These are phyloP conservation scores for Phytophthora hibernalis DNA, from an alignment of 352 stramenopile species.

Conservation along the genomic window DNA sequence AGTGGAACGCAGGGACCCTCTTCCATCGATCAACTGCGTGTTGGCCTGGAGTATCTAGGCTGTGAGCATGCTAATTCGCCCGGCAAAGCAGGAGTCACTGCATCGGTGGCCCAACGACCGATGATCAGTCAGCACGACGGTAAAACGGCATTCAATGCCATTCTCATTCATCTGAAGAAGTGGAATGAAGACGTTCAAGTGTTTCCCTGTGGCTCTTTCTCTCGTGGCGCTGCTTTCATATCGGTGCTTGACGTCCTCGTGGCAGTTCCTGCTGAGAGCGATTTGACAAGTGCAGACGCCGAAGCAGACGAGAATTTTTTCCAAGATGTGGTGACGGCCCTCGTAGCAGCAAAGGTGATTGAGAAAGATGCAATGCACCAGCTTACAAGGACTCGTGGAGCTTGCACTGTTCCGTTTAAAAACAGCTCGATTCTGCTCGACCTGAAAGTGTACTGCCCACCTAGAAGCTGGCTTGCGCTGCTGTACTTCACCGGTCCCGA, in stretches of 20 bases:
- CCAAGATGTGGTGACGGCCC: slow-evolving; percentile 45
- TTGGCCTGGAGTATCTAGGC: slow-evolving; percentile 49
- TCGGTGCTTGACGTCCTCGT: slow-evolving; percentile 82
- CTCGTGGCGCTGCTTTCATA: slow-evolving; percentile 67
- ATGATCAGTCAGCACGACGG: slow-evolving; percentile 65
- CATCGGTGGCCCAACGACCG: slow-evolving; percentile 32
- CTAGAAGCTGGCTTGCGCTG: slow-evolving; percentile 73
- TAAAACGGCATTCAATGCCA: slow-evolving; percentile 71
- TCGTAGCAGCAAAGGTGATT: slow-evolving; percentile 45
- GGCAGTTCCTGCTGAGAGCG: slow-evolving; percentile 26
- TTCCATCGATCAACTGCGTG: slow-evolving; percentile 36
- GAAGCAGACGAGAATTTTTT: slow-evolving; percentile 24
- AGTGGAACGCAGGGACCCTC: slow-evolving; percentile 30
- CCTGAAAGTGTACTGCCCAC: slow-evolving; percentile 67
- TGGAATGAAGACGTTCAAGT: slow-evolving; percentile 59
- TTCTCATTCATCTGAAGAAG: slow-evolving; percentile 67
- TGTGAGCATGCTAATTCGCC: slow-evolving; percentile 1
- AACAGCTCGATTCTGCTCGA: slow-evolving; percentile 61
- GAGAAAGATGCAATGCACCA: slow-evolving; percentile 34
- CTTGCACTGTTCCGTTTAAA: slow-evolving; percentile 75
- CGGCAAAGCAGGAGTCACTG: background rate
- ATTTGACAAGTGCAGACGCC: background rate
- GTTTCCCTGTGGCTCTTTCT: slow-evolving; percentile 78
- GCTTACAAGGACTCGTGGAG: slow-evolving; percentile 47
- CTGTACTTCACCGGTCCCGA: slow-evolving; percentile 82